Conservation (phyloP, 2,329 filamentous ascomycete genomes). For the Teratosphaeria viscida region DNA sequence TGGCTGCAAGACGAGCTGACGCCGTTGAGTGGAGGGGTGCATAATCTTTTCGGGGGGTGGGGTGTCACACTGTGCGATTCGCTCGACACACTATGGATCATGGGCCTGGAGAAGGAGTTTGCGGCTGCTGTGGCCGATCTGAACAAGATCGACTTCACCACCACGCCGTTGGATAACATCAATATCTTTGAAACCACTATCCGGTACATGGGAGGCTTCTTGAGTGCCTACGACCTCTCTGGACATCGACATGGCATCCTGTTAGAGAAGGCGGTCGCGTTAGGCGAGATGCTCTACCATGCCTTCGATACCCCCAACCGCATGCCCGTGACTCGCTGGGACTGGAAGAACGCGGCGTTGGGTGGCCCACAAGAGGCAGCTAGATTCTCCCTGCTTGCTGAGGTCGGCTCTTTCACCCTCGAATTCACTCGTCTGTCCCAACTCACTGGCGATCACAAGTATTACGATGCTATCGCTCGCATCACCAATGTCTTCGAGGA, state of each 20-base stretch:
- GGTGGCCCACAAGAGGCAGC: conserved; percentile 7
- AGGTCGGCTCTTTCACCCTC: conserved; percentile 37
- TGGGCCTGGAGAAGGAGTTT: conserved; percentile 39
- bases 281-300: conserved; percentile 35
- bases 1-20: conserved; percentile 40
- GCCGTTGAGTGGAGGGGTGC: conserved; percentile 31
- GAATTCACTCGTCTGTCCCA: conserved; percentile 39
- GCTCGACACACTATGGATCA: conserved; percentile 38
- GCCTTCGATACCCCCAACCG: conserved; percentile 39
- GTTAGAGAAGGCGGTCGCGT: conserved; percentile 26
- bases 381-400: conserved; percentile 26
- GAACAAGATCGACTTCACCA: conserved; percentile 34
- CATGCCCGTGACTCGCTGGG: conserved; percentile 38
- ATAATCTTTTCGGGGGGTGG: conserved; percentile 38
- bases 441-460: conserved; percentile 35
- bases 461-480: conserved; percentile 36
- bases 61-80: conserved; percentile 37
- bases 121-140: conserved; percentile 31
- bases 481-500: conserved; percentile 31
- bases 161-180: conserved; percentile 27
- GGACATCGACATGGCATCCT: conserved; percentile 19
- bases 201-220: conserved; percentile 28
- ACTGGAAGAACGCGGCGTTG: conserved; percentile 20
- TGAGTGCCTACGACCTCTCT: conserved; percentile 20
- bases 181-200: conserved; percentile 43